A percentile compares a stretch with the other conserved stretches of the same genome.
phyloP scores from a whole-genome alignment of 305 asterid genomes.

The Lippia alba region DNA sequence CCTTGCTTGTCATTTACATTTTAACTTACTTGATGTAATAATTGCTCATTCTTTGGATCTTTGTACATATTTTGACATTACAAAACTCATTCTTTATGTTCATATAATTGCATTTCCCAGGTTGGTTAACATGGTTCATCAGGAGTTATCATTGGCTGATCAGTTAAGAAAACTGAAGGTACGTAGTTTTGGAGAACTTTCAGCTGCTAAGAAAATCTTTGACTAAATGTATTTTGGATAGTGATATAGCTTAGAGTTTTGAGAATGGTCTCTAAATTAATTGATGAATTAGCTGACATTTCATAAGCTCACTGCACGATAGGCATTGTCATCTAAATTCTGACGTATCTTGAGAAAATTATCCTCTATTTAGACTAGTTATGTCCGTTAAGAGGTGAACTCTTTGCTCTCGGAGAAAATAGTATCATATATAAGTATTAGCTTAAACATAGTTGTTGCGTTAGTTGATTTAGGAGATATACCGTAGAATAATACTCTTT shows the following conservation, averaged over 20 bases:
- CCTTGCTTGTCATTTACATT: constrained; percentile 11
- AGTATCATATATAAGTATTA: not conserved
- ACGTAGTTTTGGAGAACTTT: constrained; percentile 28
- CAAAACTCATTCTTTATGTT: constrained; percentile 36
- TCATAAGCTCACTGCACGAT: not conserved
- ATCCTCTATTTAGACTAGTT: constrained; percentile 23
- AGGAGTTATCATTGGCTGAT: constrained; percentile 92
- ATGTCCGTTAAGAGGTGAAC: constrained; percentile 15
- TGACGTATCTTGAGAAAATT: constrained; percentile 18
- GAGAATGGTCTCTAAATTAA: constrained; percentile 3
- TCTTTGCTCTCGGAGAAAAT: constrained; percentile 17
- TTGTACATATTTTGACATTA: constrained; percentile 32
- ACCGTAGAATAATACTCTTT: constrained; percentile 2
- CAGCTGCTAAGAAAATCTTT: not conserved
- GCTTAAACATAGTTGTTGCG: too few relatives aligned
- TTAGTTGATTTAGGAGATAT: not conserved
- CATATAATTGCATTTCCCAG: constrained; percentile 49
- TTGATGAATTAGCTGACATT: not conserved
- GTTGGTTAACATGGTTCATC: constrained; percentile 90
- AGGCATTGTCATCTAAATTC: not conserved
- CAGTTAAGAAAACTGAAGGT: constrained; percentile 89
- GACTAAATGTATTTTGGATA: constrained; percentile 9
- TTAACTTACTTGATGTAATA: constrained; percentile 23
- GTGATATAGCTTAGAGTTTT: not conserved
- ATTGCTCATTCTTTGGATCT: constrained; percentile 22